Base-by-base conservation (phyloP, 1,284 basidiomycete species). In the Tilletia setariae region DNA sequence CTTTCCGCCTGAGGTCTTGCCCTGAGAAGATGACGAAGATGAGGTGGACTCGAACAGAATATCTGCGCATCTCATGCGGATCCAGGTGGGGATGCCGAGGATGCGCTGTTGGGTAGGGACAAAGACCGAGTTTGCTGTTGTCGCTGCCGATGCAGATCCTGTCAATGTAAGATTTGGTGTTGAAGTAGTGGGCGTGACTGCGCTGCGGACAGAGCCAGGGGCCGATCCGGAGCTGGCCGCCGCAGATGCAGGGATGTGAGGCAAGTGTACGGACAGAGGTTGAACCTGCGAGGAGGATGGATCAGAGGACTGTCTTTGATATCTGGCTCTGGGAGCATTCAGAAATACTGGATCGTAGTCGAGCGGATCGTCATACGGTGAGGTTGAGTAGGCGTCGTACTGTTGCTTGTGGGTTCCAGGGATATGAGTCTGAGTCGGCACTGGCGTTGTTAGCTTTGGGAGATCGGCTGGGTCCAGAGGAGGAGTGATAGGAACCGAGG, bases 61-160 rank as follows among this genome's bases (percentile, higher is more conserved):
- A 80, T 98, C 95, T 2, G 92, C 89, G 0, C 91, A 91, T 8
- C 94, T 86, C 80, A 97, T 94, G 44, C 95, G 85, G 28, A 98
- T 86, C 95, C 96, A 98, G 0, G 94, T 94, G 0, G 95, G 95
- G 49, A 98, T 88, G 53, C 90, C 85, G 44, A 98, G 83, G 0
- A 89, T 90, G 0, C 92, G 92, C 19, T 42, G 28, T 11, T 49
- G 13, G 46, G 19, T 23, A 16, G 46, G 46, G 16, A 49, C 46
- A 16, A 19, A 6, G 46, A 19, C 7, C 16, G 16, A 23, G 35
- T 40, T 40, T 4, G 35, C 35, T 6, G 35, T 40, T 40, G 35
- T 11, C 11, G 35, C 35, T 40, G 35, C 35, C 6, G 35, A 40
- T 4, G 35, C 35, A 40, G 35, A 40, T 4, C 35, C 35, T 40